These are phyloP conservation scores for Xylaria sp. DNA, from an alignment of 2,329 filamentous ascomycete genomes.

Conservation along the genomic window DNA sequence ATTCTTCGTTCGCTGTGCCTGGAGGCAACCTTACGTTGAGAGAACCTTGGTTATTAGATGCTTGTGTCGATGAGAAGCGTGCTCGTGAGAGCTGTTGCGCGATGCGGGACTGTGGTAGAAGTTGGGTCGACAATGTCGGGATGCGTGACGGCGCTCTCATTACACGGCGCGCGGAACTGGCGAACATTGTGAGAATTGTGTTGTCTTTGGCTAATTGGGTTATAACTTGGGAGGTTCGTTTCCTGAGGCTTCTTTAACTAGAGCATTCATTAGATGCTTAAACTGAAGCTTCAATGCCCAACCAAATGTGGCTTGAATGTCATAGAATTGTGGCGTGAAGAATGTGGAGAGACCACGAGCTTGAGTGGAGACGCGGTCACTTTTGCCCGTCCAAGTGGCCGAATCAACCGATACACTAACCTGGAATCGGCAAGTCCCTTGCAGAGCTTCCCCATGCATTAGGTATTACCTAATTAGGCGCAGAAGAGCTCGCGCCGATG, in stretches of 20 bases:
- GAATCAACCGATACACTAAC: neutral
- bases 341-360: conserved; percentile 8
- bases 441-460: conserved; percentile 27
- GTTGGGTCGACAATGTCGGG: conserved; percentile 10
- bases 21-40: conserved; percentile 35
- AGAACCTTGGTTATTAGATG: conserved; percentile 25
- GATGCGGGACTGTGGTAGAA: conserved; percentile 16
- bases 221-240: neutral
- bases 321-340: neutral
- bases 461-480: conserved; percentile 9
- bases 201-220: neutral
- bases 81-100: conserved; percentile 23
- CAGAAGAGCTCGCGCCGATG: neutral
- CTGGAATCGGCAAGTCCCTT: conserved; percentile 32
- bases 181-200: conserved; percentile 19
- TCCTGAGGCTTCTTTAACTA: neutral
- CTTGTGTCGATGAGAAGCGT: conserved; percentile 39
- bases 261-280: neutral
- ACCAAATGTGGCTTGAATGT: conserved; percentile 6
- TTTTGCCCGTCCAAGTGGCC: conserved; percentile 1
- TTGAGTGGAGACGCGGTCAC: neutral
- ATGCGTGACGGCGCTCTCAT: conserved; percentile 34
- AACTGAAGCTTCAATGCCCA: neutral
- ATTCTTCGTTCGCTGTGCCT: too few species aligned
- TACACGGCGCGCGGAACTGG: conserved; percentile 13